phyloP scores from a whole-genome alignment of 768 basidiomycete genomes.

The Kwoniella dendrophila region DNA sequence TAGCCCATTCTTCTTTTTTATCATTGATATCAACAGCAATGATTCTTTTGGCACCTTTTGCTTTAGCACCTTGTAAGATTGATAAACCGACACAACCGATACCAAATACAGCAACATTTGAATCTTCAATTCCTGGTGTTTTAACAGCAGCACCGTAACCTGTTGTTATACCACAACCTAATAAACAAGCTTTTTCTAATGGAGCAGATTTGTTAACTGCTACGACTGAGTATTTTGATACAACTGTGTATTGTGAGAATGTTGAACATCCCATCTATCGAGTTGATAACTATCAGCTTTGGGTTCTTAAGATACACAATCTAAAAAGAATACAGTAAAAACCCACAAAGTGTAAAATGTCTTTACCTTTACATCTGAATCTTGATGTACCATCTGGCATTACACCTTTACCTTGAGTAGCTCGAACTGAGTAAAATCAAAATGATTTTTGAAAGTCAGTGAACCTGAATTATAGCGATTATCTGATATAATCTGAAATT shows the following conservation, averaged over 20 bases:
- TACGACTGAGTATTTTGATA: conserved; percentile 95
- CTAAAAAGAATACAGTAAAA: background rate
- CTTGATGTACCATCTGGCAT: conserved; percentile 90
- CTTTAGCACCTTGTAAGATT: conserved; percentile 75
- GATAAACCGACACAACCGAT: conserved; percentile 94
- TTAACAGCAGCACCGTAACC: conserved; percentile 96
- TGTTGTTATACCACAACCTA: conserved; percentile 93
- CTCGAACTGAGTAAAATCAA: conserved; percentile 65
- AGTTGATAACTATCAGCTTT: background rate
- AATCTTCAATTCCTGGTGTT: conserved; percentile 74
- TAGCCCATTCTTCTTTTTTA: conserved; percentile 81
- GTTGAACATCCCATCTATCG: conserved; percentile 95
- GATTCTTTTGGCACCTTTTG: conserved; percentile 80
- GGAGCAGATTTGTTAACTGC: conserved; percentile 82
- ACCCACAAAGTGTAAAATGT: conserved; percentile 86
- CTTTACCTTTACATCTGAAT: conserved; percentile 85
- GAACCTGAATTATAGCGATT: background rate
- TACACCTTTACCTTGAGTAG: conserved; percentile 81
- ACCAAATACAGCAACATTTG: conserved; percentile 91
- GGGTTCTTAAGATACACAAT: background rate
- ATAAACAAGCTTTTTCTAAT: conserved; percentile 92
- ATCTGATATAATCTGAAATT: conserved; percentile 1
- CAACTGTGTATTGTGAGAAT: conserved; percentile 99
- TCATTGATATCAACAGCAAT: conserved; percentile 92
- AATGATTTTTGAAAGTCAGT: conserved; percentile 5